phyloP scores from a whole-genome alignment of 208 protist genomes.

The Polymyxa betae region DNA sequence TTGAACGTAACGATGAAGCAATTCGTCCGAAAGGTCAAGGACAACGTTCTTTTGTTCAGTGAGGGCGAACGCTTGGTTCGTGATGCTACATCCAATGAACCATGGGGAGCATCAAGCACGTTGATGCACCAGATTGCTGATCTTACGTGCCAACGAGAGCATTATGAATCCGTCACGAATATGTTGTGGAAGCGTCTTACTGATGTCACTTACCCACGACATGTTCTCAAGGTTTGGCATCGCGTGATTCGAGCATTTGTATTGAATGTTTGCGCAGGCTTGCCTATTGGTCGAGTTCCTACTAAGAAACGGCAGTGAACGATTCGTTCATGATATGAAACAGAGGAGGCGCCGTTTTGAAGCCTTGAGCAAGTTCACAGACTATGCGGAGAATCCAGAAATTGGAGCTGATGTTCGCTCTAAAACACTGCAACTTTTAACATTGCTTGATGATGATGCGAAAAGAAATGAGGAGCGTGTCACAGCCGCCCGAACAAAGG shows the following conservation, averaged over 20 bases:
- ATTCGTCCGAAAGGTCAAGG: conserved; percentile 37
- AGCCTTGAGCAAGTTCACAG: conserved; percentile 48
- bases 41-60: conserved; percentile 25
- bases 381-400: conserved; percentile 42
- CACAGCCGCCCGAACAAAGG: not conserved
- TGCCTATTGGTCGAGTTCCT: conserved; percentile 51
- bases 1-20: conserved; percentile 19
- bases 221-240: conserved; percentile 23
- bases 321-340: conserved; percentile 50
- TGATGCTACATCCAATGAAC: conserved; percentile 45
- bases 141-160: conserved; percentile 21
- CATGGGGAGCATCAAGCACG: conserved; percentile 26
- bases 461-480: conserved; percentile 39
- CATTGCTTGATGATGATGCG: conserved; percentile 36
- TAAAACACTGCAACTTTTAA: not conserved
- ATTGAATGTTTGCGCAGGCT: too few species aligned
- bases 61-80: conserved; percentile 18
- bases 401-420: not conserved
- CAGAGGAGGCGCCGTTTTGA: conserved; percentile 28
- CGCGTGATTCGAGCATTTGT: too few species aligned
- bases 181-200: conserved; percentile 44
- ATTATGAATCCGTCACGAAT: not conserved
- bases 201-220: conserved; percentile 44
- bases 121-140: conserved; percentile 53
- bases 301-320: conserved; percentile 8